Percentiles rank a stretch among this genome's conserved stretches.
Evolutionary conservation across 352 stramenopile species (phyloP).

Genomic region (Phytophthora citricola): DNA sequence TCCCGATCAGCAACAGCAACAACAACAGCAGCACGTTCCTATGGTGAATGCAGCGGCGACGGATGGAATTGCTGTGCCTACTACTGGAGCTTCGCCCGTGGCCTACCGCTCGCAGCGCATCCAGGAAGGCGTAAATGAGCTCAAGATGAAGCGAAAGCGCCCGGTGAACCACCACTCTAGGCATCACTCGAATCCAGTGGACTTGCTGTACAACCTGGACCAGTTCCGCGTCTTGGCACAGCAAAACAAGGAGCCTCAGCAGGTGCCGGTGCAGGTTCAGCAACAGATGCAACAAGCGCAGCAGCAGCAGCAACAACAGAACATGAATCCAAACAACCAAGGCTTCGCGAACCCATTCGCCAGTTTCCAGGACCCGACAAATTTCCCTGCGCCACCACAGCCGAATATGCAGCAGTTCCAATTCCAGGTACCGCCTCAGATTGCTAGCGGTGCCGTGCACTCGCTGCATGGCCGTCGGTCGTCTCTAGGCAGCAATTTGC

Average conservation of each 20-base stretch:
- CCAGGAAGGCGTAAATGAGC: conserved; percentile 67
- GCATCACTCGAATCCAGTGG: conserved; percentile 81
- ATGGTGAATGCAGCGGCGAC: conserved; percentile 10
- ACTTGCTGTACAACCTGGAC: conserved; percentile 78
- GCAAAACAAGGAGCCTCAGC: conserved; percentile 59
- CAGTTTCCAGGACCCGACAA: conserved; percentile 41
- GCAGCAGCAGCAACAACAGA: conserved; percentile 37
- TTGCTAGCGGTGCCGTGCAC: conserved; percentile 63
- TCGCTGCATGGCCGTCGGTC: conserved; percentile 60
- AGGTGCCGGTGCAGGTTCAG: conserved; percentile 36
- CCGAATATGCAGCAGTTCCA: conserved; percentile 49
- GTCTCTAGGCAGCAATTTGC: conserved; percentile 56
- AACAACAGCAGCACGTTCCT: conserved; percentile 10
- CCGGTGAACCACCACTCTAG: conserved; percentile 59
- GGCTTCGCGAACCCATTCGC: conserved; percentile 43
- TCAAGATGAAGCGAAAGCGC: conserved; percentile 86
- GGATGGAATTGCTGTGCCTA: conserved; percentile 17
- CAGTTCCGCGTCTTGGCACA: conserved; percentile 73
- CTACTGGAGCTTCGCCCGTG: conserved; percentile 37
- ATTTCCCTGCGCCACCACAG: conserved; percentile 30
- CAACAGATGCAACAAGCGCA: conserved; percentile 14
- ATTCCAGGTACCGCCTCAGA: conserved; percentile 62
- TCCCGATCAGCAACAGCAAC: conserved; percentile 24
- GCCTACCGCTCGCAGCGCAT: conserved; percentile 69
- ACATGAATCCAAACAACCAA: conserved; percentile 37